phyloP scores from a whole-genome alignment of 1,284 basidiomycete species.

The Somion occarium region DNA sequence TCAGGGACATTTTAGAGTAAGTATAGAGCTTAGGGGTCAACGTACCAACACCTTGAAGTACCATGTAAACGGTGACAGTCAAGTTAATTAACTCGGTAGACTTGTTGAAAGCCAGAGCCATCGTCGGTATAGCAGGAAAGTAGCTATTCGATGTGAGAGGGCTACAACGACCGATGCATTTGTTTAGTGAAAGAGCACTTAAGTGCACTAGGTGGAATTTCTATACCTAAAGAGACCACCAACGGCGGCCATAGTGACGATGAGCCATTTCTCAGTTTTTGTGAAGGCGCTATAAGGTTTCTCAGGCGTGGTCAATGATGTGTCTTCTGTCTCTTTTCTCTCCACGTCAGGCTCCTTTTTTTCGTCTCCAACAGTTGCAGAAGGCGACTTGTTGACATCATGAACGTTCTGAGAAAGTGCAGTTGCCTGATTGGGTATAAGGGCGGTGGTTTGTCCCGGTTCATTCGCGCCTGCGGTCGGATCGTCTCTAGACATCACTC shows the following conservation, averaged over 20 bases:
- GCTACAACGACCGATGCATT: conserved; percentile 29
- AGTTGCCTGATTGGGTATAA: background rate
- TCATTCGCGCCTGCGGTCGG: too few species aligned
- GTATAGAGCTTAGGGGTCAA: too few species aligned
- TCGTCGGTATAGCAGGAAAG: conserved; percentile 69
- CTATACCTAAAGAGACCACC: conserved; percentile 59
- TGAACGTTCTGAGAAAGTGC: background rate
- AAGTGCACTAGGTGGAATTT: background rate
- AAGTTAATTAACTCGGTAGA: conserved; percentile 68
- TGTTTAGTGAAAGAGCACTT: background rate
- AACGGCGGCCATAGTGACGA: conserved; percentile 52
- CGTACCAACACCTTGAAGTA: conserved; percentile 69
- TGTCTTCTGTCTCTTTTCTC: too few species aligned
- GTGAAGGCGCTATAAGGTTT: conserved; percentile 53
- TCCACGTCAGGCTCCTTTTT: background rate
- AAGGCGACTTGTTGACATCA: background rate
- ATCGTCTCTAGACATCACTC: too few species aligned
- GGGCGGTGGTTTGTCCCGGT: too few species aligned
- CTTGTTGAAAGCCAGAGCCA: conserved; percentile 58
- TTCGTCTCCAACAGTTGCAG: background rate
- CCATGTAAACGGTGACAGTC: conserved; percentile 76
- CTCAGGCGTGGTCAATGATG: conserved; percentile 28
- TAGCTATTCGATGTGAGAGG: conserved; percentile 75
- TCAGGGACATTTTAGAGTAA: too few species aligned
- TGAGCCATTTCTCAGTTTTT: conserved; percentile 58